Conservation (phyloP, 139 green algal species). For the Deuterostichococcus epilithicus region DNA sequence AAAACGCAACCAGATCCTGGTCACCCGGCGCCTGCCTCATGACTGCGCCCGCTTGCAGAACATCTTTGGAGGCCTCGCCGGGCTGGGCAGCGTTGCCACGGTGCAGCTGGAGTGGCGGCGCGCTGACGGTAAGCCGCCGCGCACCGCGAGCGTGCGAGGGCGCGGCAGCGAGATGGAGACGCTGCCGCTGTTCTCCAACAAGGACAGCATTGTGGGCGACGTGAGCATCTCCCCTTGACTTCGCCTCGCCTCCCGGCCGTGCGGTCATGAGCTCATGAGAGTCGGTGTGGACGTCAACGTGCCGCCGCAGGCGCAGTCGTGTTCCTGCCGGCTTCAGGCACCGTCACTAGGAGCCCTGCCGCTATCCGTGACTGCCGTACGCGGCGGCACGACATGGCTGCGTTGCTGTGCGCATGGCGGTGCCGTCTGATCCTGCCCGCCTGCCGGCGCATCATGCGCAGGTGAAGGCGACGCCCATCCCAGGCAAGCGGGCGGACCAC, state of each 20-base stretch:
- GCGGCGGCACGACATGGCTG: too few relatives aligned
- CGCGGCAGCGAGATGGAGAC: constrained; percentile 43
- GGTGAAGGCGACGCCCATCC: constrained; percentile 56
- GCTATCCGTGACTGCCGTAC: too few relatives aligned
- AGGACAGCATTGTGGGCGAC: constrained; percentile 70
- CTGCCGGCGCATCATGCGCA: constrained; percentile 2
- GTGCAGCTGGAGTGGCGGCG: constrained; percentile 52
- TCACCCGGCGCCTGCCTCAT: too few relatives aligned
- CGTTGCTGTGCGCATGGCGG: too few relatives aligned
- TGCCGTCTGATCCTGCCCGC: too few relatives aligned
- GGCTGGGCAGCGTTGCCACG: constrained; percentile 19
- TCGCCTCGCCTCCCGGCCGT: too few relatives aligned
- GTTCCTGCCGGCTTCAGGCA: too few relatives aligned
- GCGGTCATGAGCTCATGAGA: too few relatives aligned
- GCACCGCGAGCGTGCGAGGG: constrained; percentile 32
- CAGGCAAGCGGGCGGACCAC: constrained; percentile 90
- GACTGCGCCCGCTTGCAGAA: background rate
- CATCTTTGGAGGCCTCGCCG: constrained; percentile 1
- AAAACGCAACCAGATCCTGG: too few relatives aligned
- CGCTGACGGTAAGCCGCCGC: constrained; percentile 11
- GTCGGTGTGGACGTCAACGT: too few relatives aligned
- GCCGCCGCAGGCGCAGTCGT: too few relatives aligned
- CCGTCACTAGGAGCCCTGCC: too few relatives aligned
- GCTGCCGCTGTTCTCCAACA: constrained; percentile 71
- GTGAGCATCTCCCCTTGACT: constrained; percentile 25